Percentiles rank a stretch among this genome's conserved stretches.
phyloP scores from a whole-genome alignment of 805 yeast genomes.

The Metschnikowia chrysomelidarum region DNA sequence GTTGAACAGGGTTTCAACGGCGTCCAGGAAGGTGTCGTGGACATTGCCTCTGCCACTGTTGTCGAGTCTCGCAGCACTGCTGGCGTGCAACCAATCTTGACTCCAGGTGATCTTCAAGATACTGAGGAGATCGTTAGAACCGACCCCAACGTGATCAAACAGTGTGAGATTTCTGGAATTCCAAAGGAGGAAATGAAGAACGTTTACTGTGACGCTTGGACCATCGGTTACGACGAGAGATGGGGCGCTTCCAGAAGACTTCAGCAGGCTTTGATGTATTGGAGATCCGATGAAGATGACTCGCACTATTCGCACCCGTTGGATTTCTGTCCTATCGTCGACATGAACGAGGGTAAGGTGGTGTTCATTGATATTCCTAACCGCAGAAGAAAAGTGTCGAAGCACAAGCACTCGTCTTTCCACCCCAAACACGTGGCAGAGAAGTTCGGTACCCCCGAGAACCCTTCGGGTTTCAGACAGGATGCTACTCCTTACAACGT shows the following conservation, averaged over 20 bases:
- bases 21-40: conserved; percentile 69
- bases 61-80: conserved; percentile 47
- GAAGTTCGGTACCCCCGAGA: conserved; percentile 51
- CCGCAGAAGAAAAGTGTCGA: conserved; percentile 69
- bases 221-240: conserved; percentile 70
- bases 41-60: conserved; percentile 48
- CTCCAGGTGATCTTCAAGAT: conserved; percentile 61
- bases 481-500: conserved; percentile 66
- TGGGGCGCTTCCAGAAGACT: conserved; percentile 75
- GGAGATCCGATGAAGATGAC: conserved; percentile 73
- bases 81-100: conserved; percentile 73
- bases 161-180: conserved; percentile 68
- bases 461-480: conserved; percentile 53
- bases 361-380: conserved; percentile 74
- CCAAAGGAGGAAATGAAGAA: conserved; percentile 60
- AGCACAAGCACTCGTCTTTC: conserved; percentile 66
- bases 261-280: conserved; percentile 80
- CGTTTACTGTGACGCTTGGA: conserved; percentile 66
- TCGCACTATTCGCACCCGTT: conserved; percentile 74
- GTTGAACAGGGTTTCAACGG: conserved; percentile 59
- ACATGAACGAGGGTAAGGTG: conserved; percentile 66
- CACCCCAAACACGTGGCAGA: conserved; percentile 62
- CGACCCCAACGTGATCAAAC: conserved; percentile 72
- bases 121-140: conserved; percentile 65
- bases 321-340: conserved; percentile 81